phyloP scores from a whole-genome alignment of 2,329 filamentous ascomycete genomes.

The Hypoxylon sp. region DNA sequence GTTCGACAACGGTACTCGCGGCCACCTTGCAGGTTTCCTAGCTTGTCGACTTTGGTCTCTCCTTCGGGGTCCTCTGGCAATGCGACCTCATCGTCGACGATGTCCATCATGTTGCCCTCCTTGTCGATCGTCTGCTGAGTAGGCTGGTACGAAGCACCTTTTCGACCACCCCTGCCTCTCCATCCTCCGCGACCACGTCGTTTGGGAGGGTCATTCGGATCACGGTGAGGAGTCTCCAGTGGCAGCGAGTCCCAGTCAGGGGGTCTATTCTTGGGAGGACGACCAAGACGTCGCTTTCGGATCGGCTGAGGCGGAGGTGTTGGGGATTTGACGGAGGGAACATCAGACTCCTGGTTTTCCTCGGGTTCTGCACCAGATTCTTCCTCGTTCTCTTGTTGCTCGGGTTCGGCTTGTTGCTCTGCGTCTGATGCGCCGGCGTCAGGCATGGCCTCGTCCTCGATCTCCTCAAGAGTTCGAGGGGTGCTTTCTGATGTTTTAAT shows the following conservation, averaged over 20 bases:
- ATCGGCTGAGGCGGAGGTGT: conserved; percentile 73
- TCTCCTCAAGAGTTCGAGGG: conserved; percentile 65
- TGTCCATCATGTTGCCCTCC: conserved; percentile 91
- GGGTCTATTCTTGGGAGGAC: conserved; percentile 87
- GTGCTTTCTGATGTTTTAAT: conserved; percentile 61
- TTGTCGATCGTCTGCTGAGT: conserved; percentile 92
- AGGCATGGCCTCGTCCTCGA: conserved; percentile 66
- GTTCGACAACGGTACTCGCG: conserved; percentile 96
- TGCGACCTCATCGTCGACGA: conserved; percentile 91
- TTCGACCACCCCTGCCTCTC: conserved; percentile 75
- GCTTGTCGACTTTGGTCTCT: conserved; percentile 92
- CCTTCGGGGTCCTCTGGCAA: conserved; percentile 90
- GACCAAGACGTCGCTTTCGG: conserved; percentile 83
- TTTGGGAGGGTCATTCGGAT: conserved; percentile 71
- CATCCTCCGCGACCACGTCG: conserved; percentile 79
- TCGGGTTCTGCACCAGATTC: conserved; percentile 56
- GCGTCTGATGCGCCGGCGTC: conserved; percentile 57
- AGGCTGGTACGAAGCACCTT: conserved; percentile 79
- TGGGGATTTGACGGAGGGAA: conserved; percentile 65
- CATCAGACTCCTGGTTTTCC: conserved; percentile 56
- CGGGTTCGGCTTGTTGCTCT: conserved; percentile 52
- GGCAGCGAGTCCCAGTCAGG: conserved; percentile 80
- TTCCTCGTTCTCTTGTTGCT: conserved; percentile 60
- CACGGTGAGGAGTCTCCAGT: conserved; percentile 68
- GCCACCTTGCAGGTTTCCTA: conserved; percentile 84